Evolutionary conservation across 2,329 filamentous ascomycete genomes (phyloP).

Genomic region (Myriangium duriaei): DNA sequence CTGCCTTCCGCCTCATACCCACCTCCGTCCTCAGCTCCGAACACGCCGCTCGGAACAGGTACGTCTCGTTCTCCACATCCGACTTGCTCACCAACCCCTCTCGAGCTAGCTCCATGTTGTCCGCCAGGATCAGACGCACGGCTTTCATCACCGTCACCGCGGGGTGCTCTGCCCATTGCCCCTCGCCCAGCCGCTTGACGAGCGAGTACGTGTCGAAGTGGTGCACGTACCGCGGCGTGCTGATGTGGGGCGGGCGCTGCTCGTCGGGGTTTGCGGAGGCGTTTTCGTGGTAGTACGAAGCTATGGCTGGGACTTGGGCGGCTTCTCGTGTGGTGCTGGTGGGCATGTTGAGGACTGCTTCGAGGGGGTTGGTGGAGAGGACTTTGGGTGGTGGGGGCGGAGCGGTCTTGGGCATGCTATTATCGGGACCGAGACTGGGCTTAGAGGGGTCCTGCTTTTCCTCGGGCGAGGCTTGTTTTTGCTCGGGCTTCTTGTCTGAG

Average conservation of each 20-base stretch:
- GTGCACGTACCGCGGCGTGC: constrained; percentile 72
- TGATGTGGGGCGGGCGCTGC: constrained; percentile 51
- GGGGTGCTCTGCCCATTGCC: constrained; percentile 62
- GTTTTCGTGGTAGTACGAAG: constrained; percentile 15
- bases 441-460: neutral
- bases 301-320: constrained; percentile 1
- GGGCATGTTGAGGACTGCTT: constrained; percentile 31
- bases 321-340: constrained; percentile 13
- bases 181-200: constrained; percentile 62
- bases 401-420: neutral
- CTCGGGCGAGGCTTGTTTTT: neutral
- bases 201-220: constrained; percentile 93
- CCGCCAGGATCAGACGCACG: constrained; percentile 60
- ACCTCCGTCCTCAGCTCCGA: constrained; percentile 84
- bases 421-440: no score
- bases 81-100: constrained; percentile 75
- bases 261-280: constrained; percentile 21
- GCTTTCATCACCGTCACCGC: constrained; percentile 86
- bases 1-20: constrained; percentile 59
- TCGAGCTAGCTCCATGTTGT: constrained; percentile 71
- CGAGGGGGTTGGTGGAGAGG: constrained; percentile 24
- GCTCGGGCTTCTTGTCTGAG: neutral
- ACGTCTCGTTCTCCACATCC: constrained; percentile 85
- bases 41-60: constrained; percentile 87
- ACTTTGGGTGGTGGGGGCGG: constrained; percentile 4